Conservation (phyloP, 129 eudicot species). For the Flaveria bidentis region DNA sequence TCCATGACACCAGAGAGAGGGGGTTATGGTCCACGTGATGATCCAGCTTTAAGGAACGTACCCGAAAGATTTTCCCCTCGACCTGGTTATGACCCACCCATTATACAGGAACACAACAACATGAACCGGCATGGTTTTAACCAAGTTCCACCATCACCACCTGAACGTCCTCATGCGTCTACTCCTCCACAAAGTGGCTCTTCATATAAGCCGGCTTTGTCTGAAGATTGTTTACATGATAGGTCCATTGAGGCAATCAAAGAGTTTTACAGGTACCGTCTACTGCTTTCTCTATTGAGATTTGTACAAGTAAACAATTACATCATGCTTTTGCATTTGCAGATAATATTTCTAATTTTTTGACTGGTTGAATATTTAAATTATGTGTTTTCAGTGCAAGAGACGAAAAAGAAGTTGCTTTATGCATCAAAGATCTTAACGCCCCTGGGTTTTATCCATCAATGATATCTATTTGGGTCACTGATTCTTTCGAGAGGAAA, state of each 20-base stretch:
- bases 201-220: slow-evolving; percentile 45
- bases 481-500: slow-evolving; percentile 91
- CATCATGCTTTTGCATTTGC: neutral
- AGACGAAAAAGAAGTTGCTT: slow-evolving; percentile 90
- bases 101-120: slow-evolving; percentile 43
- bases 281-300: neutral
- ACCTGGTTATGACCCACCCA: slow-evolving; percentile 47
- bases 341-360: neutral
- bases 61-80: slow-evolving; percentile 52
- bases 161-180: slow-evolving; percentile 33
- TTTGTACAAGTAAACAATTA: neutral
- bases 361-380: neutral
- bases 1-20: slow-evolving; percentile 50
- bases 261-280: slow-evolving; percentile 78
- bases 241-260: slow-evolving; percentile 71
- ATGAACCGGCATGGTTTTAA: slow-evolving; percentile 42
- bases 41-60: slow-evolving; percentile 42
- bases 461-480: slow-evolving; percentile 84
- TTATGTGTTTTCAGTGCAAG: slow-evolving; percentile 55
- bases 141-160: slow-evolving; percentile 55
- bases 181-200: slow-evolving; percentile 41
- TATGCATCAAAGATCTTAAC: slow-evolving; percentile 81
- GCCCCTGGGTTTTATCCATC: slow-evolving; percentile 75
- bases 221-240: slow-evolving; percentile 72
- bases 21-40: slow-evolving; percentile 62